A percentile compares a stretch with the other conserved stretches of the same genome.
Conservation (phyloP, 1,139 yeast species). For the Meyerozyma carpophila region DNA sequence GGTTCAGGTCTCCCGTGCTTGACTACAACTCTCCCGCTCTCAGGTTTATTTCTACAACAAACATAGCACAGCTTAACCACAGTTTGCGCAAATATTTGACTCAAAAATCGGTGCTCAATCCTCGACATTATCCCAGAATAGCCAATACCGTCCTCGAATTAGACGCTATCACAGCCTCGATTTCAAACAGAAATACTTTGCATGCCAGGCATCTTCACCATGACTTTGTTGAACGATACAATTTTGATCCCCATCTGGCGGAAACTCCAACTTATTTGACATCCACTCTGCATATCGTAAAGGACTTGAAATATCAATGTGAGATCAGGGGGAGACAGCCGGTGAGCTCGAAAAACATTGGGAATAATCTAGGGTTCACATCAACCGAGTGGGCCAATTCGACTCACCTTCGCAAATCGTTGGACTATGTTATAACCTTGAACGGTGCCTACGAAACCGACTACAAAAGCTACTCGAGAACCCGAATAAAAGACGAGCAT, state of each 20-base stretch:
- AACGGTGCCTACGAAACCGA: slow-evolving; percentile 14
- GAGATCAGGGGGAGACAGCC: slow-evolving; percentile 24
- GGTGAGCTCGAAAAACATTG: slow-evolving; percentile 18
- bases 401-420: slow-evolving; percentile 24
- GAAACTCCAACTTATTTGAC: slow-evolving; percentile 35
- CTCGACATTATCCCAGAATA: slow-evolving; percentile 38
- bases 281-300: slow-evolving; percentile 57
- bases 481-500: slow-evolving; percentile 6
- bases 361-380: slow-evolving; percentile 6
- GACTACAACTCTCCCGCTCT: slow-evolving; percentile 3
- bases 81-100: slow-evolving; percentile 15
- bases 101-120: slow-evolving; percentile 20
- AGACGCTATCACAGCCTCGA: slow-evolving; percentile 56
- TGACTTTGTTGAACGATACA: slow-evolving; percentile 33
- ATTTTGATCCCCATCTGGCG: slow-evolving; percentile 4
- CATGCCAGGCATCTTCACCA: slow-evolving; percentile 45
- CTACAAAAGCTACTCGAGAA: slow-evolving; percentile 12
- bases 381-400: slow-evolving; percentile 31
- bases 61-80: slow-evolving; percentile 7
- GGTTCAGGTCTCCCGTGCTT: slow-evolving; percentile 38
- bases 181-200: slow-evolving; percentile 48
- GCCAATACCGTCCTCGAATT: slow-evolving; percentile 64
- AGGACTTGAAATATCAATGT: slow-evolving; percentile 58
- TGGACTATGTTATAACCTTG: slow-evolving; percentile 26
- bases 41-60: neutral